Conservation (phyloP, 228 moss, liverwort and hornwort species). For the Sphagnum magellanicum region DNA sequence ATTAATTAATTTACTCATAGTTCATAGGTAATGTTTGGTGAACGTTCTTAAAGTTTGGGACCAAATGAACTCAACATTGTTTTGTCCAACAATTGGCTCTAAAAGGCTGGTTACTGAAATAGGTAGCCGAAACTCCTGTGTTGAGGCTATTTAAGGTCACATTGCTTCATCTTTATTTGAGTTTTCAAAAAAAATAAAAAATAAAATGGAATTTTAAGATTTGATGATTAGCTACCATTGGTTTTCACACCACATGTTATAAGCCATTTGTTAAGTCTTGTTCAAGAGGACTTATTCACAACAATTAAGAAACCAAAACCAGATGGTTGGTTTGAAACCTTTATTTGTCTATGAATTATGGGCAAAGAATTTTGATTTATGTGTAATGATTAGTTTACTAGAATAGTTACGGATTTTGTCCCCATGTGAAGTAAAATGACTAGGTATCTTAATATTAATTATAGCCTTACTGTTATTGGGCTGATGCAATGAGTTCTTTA, state of each 20-base stretch:
- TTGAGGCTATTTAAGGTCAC: too few species aligned
- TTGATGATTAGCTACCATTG: constrained; percentile 49
- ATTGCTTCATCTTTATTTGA: too few species aligned
- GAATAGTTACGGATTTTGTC: constrained; percentile 81
- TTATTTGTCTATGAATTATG: constrained; percentile 56
- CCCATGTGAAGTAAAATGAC: constrained; percentile 68
- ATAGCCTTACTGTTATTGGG: constrained; percentile 45
- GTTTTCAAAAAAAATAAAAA: too few species aligned
- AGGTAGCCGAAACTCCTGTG: too few species aligned
- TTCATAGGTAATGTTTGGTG: too few species aligned
- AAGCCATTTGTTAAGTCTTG: constrained; percentile 74
- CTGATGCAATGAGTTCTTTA: too few species aligned
- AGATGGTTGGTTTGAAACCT: constrained; percentile 14
- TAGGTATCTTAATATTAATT: constrained; percentile 75
- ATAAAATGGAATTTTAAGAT: too few species aligned
- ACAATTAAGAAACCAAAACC: constrained; percentile 29
- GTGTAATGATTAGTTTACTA: constrained; percentile 47
- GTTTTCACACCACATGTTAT: constrained; percentile 82
- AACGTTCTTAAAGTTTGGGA: too few species aligned
- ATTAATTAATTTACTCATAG: too few species aligned
- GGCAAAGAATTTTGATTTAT: constrained; percentile 51
- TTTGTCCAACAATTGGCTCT: too few species aligned
- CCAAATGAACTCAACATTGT: too few species aligned
- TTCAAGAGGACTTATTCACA: constrained; percentile 62
- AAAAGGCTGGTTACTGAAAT: too few species aligned